Evolutionary conservation across 805 yeast genomes (phyloP).

Genomic region (Candida jianshihensis): DNA sequence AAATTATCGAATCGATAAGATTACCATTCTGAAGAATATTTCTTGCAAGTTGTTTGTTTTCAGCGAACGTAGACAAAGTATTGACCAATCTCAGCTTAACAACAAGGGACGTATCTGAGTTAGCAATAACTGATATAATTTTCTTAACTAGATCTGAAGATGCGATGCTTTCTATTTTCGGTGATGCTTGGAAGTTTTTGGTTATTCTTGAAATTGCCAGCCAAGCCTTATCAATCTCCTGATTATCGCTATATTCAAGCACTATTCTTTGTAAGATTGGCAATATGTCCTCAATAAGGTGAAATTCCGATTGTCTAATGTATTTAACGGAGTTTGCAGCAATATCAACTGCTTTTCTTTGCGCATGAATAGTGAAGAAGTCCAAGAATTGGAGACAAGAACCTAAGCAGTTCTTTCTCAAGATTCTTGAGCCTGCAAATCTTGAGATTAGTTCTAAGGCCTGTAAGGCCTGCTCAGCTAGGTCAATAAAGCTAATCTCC

Average conservation of each 20-base stretch:
- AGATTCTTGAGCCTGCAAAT: constrained; percentile 39
- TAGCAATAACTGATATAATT: constrained; percentile 22
- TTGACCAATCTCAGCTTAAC: constrained; percentile 26
- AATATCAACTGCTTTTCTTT: constrained; percentile 68
- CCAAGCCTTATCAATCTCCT: constrained; percentile 60
- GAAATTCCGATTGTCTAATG: constrained; percentile 37
- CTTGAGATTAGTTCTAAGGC: constrained; percentile 63
- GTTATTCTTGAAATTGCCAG: constrained; percentile 53
- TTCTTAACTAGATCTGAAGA: constrained; percentile 28
- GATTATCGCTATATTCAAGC: constrained; percentile 46
- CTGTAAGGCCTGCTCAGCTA: constrained; percentile 86
- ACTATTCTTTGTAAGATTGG: constrained; percentile 51
- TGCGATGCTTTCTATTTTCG: constrained; percentile 40
- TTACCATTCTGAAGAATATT: constrained; percentile 41
- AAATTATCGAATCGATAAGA: constrained; percentile 39
- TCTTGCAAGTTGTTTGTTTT: constrained; percentile 33
- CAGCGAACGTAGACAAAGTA: constrained; percentile 38
- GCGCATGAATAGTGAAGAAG: constrained; percentile 85
- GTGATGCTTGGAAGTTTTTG: constrained; percentile 38
- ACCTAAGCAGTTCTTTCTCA: constrained; percentile 53
- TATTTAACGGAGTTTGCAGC: constrained; percentile 62
- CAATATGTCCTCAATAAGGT: constrained; percentile 47
- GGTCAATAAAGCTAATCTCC: constrained; percentile 78
- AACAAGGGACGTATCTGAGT: constrained; percentile 24
- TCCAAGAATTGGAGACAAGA: constrained; percentile 72